Percentiles rank a stretch among this genome's conserved stretches.
These are phyloP conservation scores for Senna siamea DNA, from an alignment of 306 rosid species.

Conservation along the genomic window DNA sequence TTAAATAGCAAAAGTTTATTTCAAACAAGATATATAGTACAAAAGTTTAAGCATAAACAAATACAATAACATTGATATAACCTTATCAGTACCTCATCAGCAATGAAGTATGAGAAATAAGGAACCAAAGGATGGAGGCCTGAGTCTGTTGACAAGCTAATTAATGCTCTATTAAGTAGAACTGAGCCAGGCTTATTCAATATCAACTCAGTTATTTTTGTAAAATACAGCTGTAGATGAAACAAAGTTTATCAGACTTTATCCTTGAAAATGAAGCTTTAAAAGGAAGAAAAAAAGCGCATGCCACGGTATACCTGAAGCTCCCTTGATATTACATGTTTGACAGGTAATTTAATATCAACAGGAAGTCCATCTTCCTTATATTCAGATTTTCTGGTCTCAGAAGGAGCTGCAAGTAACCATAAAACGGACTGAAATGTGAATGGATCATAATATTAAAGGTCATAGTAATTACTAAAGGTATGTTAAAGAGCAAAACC, in stretches of 20 bases:
- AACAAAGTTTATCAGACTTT: constrained; percentile 29
- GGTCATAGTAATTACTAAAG: background rate
- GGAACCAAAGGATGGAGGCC: constrained; percentile 95
- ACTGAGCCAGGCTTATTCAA: constrained; percentile 64
- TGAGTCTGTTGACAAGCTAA: constrained; percentile 80
- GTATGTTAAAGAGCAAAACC: background rate
- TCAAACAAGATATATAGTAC: background rate
- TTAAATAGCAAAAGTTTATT: constrained; percentile 34
- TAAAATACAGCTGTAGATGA: constrained; percentile 76
- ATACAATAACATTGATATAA: constrained; percentile 9
- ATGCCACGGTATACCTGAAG: constrained; percentile 62
- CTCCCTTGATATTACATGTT: constrained; percentile 77
- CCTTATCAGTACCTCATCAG: constrained; percentile 71
- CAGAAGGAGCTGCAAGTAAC: constrained; percentile 58
- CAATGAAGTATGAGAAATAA: constrained; percentile 71
- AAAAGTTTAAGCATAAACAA: constrained; percentile 19
- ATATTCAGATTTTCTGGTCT: constrained; percentile 64
- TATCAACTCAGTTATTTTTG: constrained; percentile 67
- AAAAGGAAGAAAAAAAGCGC: background rate
- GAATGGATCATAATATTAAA: constrained; percentile 7
- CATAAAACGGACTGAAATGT: constrained; percentile 35
- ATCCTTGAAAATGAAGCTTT: constrained; percentile 25
- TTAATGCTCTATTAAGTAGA: constrained; percentile 67
- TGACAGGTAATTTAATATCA: constrained; percentile 77
- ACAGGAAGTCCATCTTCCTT: constrained; percentile 75